phyloP scores from a whole-genome alignment of 352 stramenopile genomes.

The Phytophthora pinifolia region DNA sequence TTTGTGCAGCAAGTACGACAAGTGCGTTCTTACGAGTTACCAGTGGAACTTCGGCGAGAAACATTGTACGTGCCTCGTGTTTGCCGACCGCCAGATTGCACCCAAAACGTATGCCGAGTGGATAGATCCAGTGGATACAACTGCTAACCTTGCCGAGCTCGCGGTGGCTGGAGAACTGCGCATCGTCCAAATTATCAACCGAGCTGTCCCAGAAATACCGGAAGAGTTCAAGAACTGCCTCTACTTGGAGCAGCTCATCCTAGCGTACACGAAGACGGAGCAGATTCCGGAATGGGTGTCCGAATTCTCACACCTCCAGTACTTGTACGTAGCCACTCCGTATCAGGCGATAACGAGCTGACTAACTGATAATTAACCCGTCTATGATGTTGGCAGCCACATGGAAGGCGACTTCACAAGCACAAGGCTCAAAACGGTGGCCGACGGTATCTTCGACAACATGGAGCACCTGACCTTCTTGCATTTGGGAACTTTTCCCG shows the following conservation, averaged over 20 bases:
- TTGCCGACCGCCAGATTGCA: slow-evolving; percentile 33
- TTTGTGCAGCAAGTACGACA: slow-evolving; percentile 31
- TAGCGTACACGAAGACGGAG: slow-evolving; percentile 42
- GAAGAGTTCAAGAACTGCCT: slow-evolving; percentile 33
- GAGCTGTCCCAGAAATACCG: slow-evolving; percentile 35
- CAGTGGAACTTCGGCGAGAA: slow-evolving; percentile 40
- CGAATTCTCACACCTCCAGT: slow-evolving; percentile 37
- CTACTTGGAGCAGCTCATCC: slow-evolving; percentile 38
- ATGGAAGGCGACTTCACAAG: slow-evolving; percentile 31
- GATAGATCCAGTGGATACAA: slow-evolving; percentile 38
- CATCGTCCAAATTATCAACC: slow-evolving; percentile 55
- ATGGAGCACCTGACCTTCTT: slow-evolving; percentile 39
- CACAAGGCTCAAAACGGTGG: slow-evolving; percentile 18
- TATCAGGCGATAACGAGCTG: too few relatives aligned
- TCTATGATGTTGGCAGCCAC: slow-evolving; percentile 7
- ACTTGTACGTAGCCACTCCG: slow-evolving; percentile 31
- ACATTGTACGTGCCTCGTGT: slow-evolving; percentile 41
- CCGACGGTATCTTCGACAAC: slow-evolving; percentile 20
- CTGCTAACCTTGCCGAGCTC: slow-evolving; percentile 27
- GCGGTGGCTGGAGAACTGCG: slow-evolving; percentile 39
- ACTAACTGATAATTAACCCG: too few relatives aligned
- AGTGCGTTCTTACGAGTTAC: slow-evolving; percentile 43
- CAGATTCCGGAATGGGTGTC: slow-evolving; percentile 25
- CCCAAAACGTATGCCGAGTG: slow-evolving; percentile 42
- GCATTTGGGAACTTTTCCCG: slow-evolving; percentile 25